Percentiles rank a stretch among this genome's conserved stretches.
Conservation (phyloP, 345 rosid genomes). For the Aurinia saxatilis region DNA sequence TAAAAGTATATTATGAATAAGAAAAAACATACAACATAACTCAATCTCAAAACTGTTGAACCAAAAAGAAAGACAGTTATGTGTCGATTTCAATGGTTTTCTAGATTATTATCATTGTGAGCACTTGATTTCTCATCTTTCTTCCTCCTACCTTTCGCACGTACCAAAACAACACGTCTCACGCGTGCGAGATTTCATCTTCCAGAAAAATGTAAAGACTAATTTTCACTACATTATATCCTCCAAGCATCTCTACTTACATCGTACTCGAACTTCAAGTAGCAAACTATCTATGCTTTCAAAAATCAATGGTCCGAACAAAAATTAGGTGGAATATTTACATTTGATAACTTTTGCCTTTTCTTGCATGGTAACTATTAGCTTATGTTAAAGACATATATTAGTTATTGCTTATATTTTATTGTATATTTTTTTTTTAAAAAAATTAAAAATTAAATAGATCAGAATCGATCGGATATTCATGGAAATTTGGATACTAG, state of each 20-base stretch:
- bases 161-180: conserved; percentile 18
- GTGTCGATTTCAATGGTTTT: conserved; percentile 45
- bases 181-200: conserved; percentile 26
- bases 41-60: conserved; percentile 30
- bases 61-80: conserved; percentile 47
- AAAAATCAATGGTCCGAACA: not conserved
- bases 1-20: no score
- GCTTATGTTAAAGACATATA: no score
- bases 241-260: not conserved
- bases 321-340: not conserved
- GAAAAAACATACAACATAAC: conserved; percentile 19
- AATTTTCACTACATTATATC: not conserved
- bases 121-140: conserved; percentile 2
- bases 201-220: not conserved
- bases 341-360: not conserved
- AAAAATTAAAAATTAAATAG: no score
- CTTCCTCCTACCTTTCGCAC: conserved; percentile 4
- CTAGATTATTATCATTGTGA: conserved; percentile 2
- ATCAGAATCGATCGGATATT: no score
- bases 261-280: conserved; percentile 23
- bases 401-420: no score
- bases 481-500: no score
- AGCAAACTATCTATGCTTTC: conserved; percentile 5
- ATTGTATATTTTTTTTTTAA: no score
- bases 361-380: not conserved